Conservation (phyloP, 139 green algal species). For the Chlorella vulgaris region DNA sequence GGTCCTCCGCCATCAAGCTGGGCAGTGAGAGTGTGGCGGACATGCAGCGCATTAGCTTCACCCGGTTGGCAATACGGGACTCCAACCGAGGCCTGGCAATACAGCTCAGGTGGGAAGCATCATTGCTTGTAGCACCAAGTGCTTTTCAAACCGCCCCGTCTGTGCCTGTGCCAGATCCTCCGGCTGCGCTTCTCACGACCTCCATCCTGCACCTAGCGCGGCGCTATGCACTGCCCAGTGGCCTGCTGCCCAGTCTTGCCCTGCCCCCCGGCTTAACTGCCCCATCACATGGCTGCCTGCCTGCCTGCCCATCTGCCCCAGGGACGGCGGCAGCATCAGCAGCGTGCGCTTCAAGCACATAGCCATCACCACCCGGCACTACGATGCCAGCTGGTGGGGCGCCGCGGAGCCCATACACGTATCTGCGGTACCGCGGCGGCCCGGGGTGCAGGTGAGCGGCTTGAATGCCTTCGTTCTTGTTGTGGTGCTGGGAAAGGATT, state of each 20-base stretch:
- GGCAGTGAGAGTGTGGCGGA: constrained; percentile 35
- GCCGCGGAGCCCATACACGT: constrained; percentile 54
- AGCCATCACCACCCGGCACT: constrained; percentile 9
- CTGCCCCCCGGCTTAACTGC: no score
- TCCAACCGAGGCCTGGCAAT: constrained; percentile 54
- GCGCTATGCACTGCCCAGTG: no score
- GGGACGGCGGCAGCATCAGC: constrained; percentile 44
- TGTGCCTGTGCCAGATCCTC: no score
- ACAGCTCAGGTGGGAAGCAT: constrained; percentile 33
- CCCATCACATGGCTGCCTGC: no score
- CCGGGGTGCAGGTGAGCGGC: background rate
- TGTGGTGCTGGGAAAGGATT: background rate
- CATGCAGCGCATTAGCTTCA: constrained; percentile 11
- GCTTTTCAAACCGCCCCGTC: no score
- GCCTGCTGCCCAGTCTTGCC: no score
- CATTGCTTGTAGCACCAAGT: no score
- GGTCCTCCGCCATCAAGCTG: constrained; percentile 44
- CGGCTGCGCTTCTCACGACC: no score
- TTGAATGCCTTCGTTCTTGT: no score
- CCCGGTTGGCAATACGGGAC: constrained; percentile 12
- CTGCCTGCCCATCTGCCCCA: background rate
- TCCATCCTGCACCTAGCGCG: no score
- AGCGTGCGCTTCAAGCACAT: constrained; percentile 42
- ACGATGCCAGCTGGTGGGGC: constrained; percentile 51
- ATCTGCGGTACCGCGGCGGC: constrained; percentile 41